These are phyloP conservation scores for Lavandula angustifolia DNA, from an alignment of 257 asterid species.

Conservation along the genomic window DNA sequence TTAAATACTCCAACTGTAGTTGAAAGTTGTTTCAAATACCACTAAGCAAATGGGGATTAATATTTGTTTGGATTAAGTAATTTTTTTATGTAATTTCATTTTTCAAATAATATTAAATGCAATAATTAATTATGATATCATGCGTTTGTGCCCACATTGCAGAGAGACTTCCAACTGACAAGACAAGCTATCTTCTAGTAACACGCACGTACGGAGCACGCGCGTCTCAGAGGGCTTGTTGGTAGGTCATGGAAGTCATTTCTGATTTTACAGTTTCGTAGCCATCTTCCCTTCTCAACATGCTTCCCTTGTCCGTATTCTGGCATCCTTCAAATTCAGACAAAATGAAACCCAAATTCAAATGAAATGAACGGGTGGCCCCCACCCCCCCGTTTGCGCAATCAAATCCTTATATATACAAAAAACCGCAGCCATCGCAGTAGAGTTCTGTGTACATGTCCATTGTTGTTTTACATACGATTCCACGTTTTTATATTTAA, in stretches of 20 bases:
- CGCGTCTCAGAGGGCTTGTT: background rate
- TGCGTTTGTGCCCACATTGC: background rate
- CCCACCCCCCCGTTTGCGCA: constrained; percentile 31
- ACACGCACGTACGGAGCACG: constrained; percentile 12
- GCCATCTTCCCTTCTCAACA: constrained; percentile 38
- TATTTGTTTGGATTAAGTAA: too few species aligned
- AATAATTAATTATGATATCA: too few species aligned
- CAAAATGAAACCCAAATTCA: constrained; percentile 77
- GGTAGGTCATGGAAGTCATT: background rate
- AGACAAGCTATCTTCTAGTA: constrained; percentile 13
- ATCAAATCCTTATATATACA: constrained; percentile 52
- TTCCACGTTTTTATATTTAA: constrained; percentile 2
- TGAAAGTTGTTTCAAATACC: too few species aligned
- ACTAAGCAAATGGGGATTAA: background rate
- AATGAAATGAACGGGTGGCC: constrained; percentile 45
- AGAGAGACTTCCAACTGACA: background rate
- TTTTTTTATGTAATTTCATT: too few species aligned
- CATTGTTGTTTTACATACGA: constrained; percentile 28
- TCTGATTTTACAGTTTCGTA: constrained; percentile 44
- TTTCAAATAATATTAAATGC: too few species aligned
- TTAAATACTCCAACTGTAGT: too few species aligned
- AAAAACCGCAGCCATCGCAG: constrained; percentile 36
- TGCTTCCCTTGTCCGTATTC: constrained; percentile 36
- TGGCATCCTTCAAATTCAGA: constrained; percentile 48
- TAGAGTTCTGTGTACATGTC: constrained; percentile 29